Percentiles rank a stretch among this genome's conserved stretches.
Conservation (phyloP, 2,329 filamentous ascomycete genomes). For the Fusarium tuaranense region DNA sequence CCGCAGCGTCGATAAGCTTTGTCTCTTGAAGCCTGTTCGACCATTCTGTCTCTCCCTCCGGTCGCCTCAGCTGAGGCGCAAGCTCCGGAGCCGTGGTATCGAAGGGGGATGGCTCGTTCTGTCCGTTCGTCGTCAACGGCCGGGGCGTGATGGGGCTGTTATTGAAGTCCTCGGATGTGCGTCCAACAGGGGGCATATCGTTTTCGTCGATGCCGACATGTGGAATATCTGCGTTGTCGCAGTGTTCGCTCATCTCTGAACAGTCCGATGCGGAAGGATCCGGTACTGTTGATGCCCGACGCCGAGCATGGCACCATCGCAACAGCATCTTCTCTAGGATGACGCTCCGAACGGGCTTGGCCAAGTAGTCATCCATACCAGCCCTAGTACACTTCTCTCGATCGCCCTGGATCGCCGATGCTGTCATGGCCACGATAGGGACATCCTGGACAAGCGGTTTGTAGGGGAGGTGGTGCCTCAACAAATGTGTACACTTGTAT, state of each 20-base stretch:
- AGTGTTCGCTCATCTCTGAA: conserved; percentile 59
- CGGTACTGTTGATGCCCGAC: conserved; percentile 35
- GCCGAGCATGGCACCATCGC: conserved; percentile 68
- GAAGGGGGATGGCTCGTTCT: conserved; percentile 57
- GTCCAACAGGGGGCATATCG: conserved; percentile 23
- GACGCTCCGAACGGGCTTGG: conserved; percentile 78
- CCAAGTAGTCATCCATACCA: conserved; percentile 81
- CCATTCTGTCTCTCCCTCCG: conserved; percentile 55
- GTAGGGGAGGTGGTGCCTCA: conserved; percentile 77
- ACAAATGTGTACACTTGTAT: conserved; percentile 79
- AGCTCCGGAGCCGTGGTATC: conserved; percentile 51
- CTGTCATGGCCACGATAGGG: conserved; percentile 86
- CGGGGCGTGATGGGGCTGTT: conserved; percentile 55
- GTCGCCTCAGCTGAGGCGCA: conserved; percentile 48
- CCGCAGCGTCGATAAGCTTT: conserved; percentile 61
- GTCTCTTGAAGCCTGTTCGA: conserved; percentile 59
- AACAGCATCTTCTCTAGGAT: conserved; percentile 78
- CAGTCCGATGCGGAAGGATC: conserved; percentile 55
- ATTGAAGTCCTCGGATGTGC: conserved; percentile 44
- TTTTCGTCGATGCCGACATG: conserved; percentile 50
- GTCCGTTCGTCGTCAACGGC: conserved; percentile 52
- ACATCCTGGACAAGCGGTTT: conserved; percentile 69
- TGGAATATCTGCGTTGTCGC: conserved; percentile 56
- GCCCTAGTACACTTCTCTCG: conserved; percentile 78
- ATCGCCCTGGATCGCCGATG: conserved; percentile 81